A percentile compares a stretch with the other conserved stretches of the same genome.
phyloP scores from a whole-genome alignment of 2,329 filamentous ascomycete species.

The Anthostomella pinea region DNA sequence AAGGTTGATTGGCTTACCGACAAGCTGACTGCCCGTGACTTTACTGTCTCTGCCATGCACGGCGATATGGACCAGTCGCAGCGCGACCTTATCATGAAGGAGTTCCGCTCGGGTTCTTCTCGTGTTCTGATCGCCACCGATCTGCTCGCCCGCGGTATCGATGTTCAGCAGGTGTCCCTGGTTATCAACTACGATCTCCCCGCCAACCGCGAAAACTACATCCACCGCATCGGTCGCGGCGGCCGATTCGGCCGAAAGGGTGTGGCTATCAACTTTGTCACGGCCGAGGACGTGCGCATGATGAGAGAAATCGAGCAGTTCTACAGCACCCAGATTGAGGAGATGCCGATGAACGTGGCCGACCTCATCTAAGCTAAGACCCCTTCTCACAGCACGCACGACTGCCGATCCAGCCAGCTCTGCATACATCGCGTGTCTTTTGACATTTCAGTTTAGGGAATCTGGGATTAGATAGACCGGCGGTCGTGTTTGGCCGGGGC shows the following conservation, averaged over 20 bases:
- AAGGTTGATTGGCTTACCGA: slow-evolving; percentile 99
- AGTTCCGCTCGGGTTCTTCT: slow-evolving; percentile 98
- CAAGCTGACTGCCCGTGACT: slow-evolving; percentile 97
- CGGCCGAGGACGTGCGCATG: slow-evolving; percentile 98
- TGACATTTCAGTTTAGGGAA: slow-evolving; percentile 24
- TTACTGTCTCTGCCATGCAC: slow-evolving; percentile 99
- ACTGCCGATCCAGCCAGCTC: slow-evolving; percentile 24
- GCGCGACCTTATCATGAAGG: slow-evolving; percentile 99
- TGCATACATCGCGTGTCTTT: slow-evolving; percentile 25
- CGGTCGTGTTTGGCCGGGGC: slow-evolving; percentile 14
- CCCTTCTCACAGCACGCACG: slow-evolving; percentile 14
- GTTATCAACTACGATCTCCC: slow-evolving; percentile 99
- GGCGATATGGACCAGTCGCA: slow-evolving; percentile 98
- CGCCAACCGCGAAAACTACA: slow-evolving; percentile 99
- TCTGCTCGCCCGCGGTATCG: slow-evolving; percentile 97
- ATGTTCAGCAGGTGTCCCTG: slow-evolving; percentile 98
- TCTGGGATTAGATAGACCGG: slow-evolving; percentile 29
- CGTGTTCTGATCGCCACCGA: slow-evolving; percentile 99
- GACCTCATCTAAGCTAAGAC: slow-evolving; percentile 63
- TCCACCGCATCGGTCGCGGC: slow-evolving; percentile 98
- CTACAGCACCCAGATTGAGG: slow-evolving; percentile 99
- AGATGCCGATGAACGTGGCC: slow-evolving; percentile 97
- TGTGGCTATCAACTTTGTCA: slow-evolving; percentile 99
- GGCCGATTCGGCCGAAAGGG: slow-evolving; percentile 99
- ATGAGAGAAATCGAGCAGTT: slow-evolving; percentile 99